Evolutionary conservation across 1,284 basidiomycete species (phyloP), one percentile per base, ranked within the genome.

Genomic region (Heterobasidion irregulare): DNA sequence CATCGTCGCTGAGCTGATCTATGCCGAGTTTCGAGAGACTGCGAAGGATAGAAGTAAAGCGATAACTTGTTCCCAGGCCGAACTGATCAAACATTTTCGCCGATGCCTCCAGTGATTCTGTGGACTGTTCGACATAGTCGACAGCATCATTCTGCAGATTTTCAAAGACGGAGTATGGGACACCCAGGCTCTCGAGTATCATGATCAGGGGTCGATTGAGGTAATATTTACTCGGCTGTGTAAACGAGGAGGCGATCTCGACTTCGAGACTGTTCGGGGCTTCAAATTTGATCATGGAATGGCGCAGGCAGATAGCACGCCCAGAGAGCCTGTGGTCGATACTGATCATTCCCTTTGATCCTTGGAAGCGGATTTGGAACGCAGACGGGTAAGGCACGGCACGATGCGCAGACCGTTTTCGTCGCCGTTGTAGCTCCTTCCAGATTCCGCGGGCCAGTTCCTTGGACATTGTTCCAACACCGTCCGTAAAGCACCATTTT

Each of bases 181-280:
- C 72, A 0, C 84, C 83, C 2, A 78, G 67, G 2, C 66, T 71
- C 51, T 77, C 85, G 5, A 88, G 67, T n/a, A 89, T 70, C 80
- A 84, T 84, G 61, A 89, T 84, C 16, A 89, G 68, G 0, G 84
- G 84, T 0, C 84, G 72, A 58, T 88, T 86, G n/a, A 88, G 72
- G 60, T 75, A 85, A 58, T 74, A 84, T 10, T 68, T 66, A 10
- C 77, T 75, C 0, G 85, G 84, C 54, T 72, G 72, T 59, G 81
- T 76, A 65, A 89, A 89, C 4, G 79, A 76, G 43, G 74, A 68
- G 0, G 84, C 84, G 47, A 89, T 82, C 63, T 88, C 86, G 19
- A 89, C 76, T 46, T 70, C 69, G 6, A 64, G 66, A 0, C 75
- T 74, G 41, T 72, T 64, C 6, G 73, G 72, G 0, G 74, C 74